Evolutionary conservation across 2,329 filamentous ascomycete genomes (phyloP).

Genomic region (Fusarium sp.): DNA sequence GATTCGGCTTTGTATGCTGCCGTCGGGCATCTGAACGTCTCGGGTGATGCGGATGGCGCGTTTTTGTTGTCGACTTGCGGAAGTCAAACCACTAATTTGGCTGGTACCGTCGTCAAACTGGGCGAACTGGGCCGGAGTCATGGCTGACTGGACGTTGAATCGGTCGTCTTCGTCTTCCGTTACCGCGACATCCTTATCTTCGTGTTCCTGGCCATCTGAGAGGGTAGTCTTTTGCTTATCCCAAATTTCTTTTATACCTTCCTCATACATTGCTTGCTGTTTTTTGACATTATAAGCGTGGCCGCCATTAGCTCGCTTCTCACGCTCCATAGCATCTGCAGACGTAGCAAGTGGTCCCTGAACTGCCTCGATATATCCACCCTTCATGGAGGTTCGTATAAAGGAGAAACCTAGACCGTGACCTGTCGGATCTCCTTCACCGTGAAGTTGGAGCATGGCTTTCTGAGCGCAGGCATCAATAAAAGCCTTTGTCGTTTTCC

Average conservation of each 20-base stretch:
- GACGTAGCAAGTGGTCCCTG: conserved; percentile 74
- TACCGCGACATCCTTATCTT: conserved; percentile 70
- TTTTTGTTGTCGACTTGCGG: conserved; percentile 74
- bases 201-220: conserved; percentile 77
- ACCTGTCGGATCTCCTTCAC: conserved; percentile 93
- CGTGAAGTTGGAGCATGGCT: conserved; percentile 95
- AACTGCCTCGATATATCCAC: conserved; percentile 88
- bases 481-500: conserved; percentile 97
- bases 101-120: conserved; percentile 82
- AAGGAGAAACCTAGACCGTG: conserved; percentile 96
- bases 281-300: conserved; percentile 98
- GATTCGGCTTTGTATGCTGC: conserved; percentile 71
- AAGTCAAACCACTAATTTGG: conserved; percentile 78
- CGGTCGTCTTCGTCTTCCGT: conserved; percentile 74
- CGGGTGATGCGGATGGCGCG: conserved; percentile 82
- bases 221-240: conserved; percentile 85
- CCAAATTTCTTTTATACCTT: conserved; percentile 94
- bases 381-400: conserved; percentile 98
- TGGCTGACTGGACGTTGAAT: conserved; percentile 79
- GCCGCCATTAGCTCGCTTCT: conserved; percentile 89
- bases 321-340: conserved; percentile 88
- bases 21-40: conserved; percentile 61
- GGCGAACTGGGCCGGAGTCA: conserved; percentile 74
- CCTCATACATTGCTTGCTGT: conserved; percentile 92
- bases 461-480: conserved; percentile 93